Conservation (phyloP, 192 early-diverging fungal species). For the Spinellus fusiger region DNA sequence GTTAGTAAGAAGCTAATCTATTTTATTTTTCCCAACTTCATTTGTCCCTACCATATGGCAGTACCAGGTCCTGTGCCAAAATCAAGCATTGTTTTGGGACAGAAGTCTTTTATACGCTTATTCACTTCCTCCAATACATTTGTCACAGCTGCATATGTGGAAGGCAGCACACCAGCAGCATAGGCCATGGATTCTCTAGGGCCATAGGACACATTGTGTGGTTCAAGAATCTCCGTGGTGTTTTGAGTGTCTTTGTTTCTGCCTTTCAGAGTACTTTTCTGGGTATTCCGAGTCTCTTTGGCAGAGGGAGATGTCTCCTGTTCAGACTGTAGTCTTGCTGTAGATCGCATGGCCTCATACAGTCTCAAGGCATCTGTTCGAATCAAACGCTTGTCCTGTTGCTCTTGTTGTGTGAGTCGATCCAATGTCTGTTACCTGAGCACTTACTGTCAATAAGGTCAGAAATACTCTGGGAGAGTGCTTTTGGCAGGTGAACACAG, state of each 20-base stretch:
- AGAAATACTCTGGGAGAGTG: constrained; percentile 23
- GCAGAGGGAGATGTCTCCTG: no score
- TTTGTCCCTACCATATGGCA: constrained; percentile 53
- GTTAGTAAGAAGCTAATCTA: no score
- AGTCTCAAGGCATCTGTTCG: constrained; percentile 45
- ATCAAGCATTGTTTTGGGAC: constrained; percentile 60
- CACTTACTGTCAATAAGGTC: constrained; percentile 23
- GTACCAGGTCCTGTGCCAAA: constrained; percentile 85
- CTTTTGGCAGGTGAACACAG: constrained; percentile 26
- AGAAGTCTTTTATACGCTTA: constrained; percentile 55
- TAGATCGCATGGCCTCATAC: constrained; percentile 48
- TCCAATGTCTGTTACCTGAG: background rate
- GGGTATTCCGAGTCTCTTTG: no score
- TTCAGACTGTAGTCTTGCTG: constrained; percentile 23
- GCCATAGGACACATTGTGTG: constrained; percentile 69
- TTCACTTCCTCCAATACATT: constrained; percentile 65
- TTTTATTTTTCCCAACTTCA: background rate
- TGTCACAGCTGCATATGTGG: constrained; percentile 58
- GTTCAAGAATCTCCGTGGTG: constrained; percentile 9
- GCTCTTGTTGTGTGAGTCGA: constrained; percentile 1
- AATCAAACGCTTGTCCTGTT: constrained; percentile 40
- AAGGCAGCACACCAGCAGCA: constrained; percentile 54
- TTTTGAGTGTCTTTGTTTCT: background rate
- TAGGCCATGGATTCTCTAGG: constrained; percentile 66
- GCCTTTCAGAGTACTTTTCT: no score